Base-by-base conservation (phyloP, 441 rosid genomes). In the Corymbia calophylla region DNA sequence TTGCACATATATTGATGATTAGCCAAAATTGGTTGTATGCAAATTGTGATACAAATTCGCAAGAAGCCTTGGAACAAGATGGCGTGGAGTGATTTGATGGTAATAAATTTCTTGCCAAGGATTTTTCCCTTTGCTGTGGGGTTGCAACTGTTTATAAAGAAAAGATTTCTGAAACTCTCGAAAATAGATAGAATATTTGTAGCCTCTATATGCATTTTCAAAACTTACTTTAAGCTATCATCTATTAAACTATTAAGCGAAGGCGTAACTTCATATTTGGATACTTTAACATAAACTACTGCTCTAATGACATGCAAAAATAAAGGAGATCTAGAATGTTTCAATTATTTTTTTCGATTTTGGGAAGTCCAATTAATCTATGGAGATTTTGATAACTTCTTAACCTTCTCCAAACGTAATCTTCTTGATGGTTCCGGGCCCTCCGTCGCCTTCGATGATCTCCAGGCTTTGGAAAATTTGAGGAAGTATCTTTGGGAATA, bases 391-490 rank as follows among this genome's bases (percentile, higher is more conserved):
- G 48, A n/a, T 39, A 39, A 77, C 51, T 44, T 77, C 51, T 44
- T 77, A 44, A 77, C 86, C 53, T 73, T 54, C 53, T 32, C 48
- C 87, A 16, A 89, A 87, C n/a, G 66, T 88, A n/a, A 93, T 29
- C 68, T 92, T 88, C 90, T 86, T 92, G 90, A 93, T 89, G 81
- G 77, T 89, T 53, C 92, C 93, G 32, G 88, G 66, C 35, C 93
- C 93, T 18, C 90, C 93, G 44, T 90, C 53, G 18, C 93, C 93
- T 90, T 92, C 90, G 23, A 92, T 1, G 49, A 86, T 23, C 16
- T 91, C 92, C 6, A 88, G 47, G 60, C 87, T 19, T 90, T 86
- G 68, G 58, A 91, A 25, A 53, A 51, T 73, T 7, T 90, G 87
- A 0, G 91, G 91, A 23, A 88, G 48, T 32, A 91, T 48, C 89